These are phyloP conservation scores for Gaultheria prostrata DNA, from an alignment of 148 eudicot genomes.

Conservation along the genomic window DNA sequence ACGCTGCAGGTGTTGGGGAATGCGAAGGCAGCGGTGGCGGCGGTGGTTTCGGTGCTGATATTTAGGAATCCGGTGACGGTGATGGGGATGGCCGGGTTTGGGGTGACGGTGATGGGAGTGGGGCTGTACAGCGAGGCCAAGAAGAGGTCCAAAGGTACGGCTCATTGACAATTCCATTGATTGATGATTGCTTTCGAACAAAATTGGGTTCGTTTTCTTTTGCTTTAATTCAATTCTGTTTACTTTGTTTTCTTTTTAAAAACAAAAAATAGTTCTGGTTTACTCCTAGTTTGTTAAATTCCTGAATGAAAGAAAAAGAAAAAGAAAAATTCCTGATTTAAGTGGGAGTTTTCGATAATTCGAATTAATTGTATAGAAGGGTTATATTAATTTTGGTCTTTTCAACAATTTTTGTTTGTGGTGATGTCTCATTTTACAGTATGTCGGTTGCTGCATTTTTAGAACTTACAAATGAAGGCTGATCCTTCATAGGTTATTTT, in stretches of 20 bases:
- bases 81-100: conserved; percentile 86
- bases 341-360: neutral
- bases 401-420: conserved; percentile 17
- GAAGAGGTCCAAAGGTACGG: conserved; percentile 61
- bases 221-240: conserved; percentile 13
- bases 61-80: conserved; percentile 89
- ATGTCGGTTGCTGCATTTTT: conserved; percentile 22
- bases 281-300: neutral
- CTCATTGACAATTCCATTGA: conserved; percentile 43
- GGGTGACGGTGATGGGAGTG: conserved; percentile 73
- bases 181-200: neutral
- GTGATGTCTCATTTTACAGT: conserved; percentile 28
- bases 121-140: conserved; percentile 85
- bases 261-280: neutral
- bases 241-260: neutral
- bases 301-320: neutral
- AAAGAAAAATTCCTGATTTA: conserved; percentile 2
- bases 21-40: conserved; percentile 90
- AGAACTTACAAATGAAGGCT: conserved; percentile 14
- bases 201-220: conserved; percentile 27
- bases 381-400: neutral
- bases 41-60: conserved; percentile 79
- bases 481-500: conserved; percentile 17
- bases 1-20: conserved; percentile 88
- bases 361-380: conserved; percentile 28